A percentile compares a stretch with the other conserved stretches of the same genome.
These are phyloP conservation scores for Macrolepiota dolichaula DNA, from an alignment of 768 basidiomycete genomes.

Conservation along the genomic window DNA sequence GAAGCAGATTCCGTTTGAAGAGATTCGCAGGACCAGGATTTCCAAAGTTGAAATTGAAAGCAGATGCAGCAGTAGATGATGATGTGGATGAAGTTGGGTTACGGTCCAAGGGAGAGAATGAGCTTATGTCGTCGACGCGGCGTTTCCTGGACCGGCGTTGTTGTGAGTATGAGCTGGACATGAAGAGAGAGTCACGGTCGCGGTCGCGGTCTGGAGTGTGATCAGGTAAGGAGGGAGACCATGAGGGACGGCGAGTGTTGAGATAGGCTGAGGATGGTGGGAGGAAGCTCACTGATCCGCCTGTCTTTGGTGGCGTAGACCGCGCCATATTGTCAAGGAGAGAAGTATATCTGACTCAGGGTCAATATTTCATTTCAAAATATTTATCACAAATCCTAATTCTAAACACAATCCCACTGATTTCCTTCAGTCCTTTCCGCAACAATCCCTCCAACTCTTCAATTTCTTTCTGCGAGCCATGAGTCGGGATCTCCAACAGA, in stretches of 20 bases:
- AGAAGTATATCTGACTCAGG: too few species aligned
- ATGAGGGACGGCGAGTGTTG: conserved; percentile 21
- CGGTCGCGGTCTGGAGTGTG: conserved; percentile 12
- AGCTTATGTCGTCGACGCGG: conserved; percentile 8
- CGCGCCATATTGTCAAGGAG: too few species aligned
- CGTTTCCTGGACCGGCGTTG: conserved; percentile 17
- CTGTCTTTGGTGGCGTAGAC: too few species aligned
- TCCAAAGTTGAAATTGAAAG: conserved; percentile 9
- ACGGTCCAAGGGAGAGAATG: conserved; percentile 7
- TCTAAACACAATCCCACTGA: too few species aligned
- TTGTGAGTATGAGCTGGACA: conserved; percentile 13
- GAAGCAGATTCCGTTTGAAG: background rate
- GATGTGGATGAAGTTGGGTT: background rate
- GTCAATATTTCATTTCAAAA: too few species aligned
- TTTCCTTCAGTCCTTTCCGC: too few species aligned
- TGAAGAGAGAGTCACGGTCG: conserved; percentile 6
- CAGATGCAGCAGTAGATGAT: too few species aligned
- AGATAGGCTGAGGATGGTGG: conserved; percentile 9
- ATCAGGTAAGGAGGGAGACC: conserved; percentile 23
- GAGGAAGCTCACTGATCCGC: background rate
- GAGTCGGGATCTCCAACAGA: too few species aligned
- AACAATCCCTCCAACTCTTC: too few species aligned
- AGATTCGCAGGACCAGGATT: background rate
- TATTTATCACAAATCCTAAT: too few species aligned
- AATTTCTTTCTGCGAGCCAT: too few species aligned